phyloP scores from a whole-genome alignment of 305 asterid species.

The Fraxinus sp. region DNA sequence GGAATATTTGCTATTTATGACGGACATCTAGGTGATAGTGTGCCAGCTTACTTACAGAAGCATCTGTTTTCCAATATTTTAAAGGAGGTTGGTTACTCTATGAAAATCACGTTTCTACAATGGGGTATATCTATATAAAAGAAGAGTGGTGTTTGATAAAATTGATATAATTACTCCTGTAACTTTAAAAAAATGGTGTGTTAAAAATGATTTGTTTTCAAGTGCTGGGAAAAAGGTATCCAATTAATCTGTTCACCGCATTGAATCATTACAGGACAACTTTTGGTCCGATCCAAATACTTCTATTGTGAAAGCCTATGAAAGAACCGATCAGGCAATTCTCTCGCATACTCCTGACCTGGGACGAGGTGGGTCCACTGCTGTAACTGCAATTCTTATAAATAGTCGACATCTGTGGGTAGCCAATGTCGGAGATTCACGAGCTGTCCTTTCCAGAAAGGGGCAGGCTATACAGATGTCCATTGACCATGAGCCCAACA shows the following conservation, averaged over 20 bases:
- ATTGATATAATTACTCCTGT: not conserved
- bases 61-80: slow-evolving; percentile 73
- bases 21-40: slow-evolving; percentile 83
- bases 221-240: not conserved
- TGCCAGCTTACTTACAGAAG: slow-evolving; percentile 85
- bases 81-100: slow-evolving; percentile 59
- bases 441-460: slow-evolving; percentile 81
- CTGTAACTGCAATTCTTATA: slow-evolving; percentile 85
- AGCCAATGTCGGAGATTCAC: slow-evolving; percentile 95
- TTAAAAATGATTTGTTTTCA: not conserved
- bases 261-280: slow-evolving; percentile 50
- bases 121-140: not conserved
- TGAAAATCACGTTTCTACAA: not conserved
- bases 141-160: not conserved
- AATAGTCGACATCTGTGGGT: slow-evolving; percentile 70
- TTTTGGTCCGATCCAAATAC: slow-evolving; percentile 75
- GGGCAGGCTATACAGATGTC: slow-evolving; percentile 88
- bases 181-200: not conserved
- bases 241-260: not conserved
- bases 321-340: slow-evolving; percentile 85
- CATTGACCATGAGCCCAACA: slow-evolving; percentile 92
- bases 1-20: slow-evolving; percentile 92
- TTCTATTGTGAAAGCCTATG: slow-evolving; percentile 77
- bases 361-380: slow-evolving; percentile 98
- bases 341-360: slow-evolving; percentile 80